These are phyloP conservation scores for Tephrocybe sp. DNA, from an alignment of 768 basidiomycete species.

Conservation along the genomic window DNA sequence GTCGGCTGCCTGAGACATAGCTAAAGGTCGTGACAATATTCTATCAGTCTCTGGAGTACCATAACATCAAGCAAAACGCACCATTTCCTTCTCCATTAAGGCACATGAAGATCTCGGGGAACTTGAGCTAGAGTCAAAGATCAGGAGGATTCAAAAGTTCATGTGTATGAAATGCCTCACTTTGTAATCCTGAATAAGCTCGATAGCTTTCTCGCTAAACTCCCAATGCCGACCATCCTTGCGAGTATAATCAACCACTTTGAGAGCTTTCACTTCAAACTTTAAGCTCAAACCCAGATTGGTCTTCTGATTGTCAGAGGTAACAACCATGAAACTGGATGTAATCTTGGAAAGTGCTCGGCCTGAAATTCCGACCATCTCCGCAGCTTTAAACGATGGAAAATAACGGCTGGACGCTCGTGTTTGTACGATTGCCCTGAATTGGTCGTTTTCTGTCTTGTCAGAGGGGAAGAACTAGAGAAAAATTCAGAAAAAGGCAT, in stretches of 20 bases:
- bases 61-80: constrained; percentile 28
- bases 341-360: constrained; percentile 88
- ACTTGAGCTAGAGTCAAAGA: constrained; percentile 49
- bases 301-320: constrained; percentile 70
- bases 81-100: constrained; percentile 76
- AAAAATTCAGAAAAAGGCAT: constrained; percentile 1
- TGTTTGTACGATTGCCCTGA: constrained; percentile 65
- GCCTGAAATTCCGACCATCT: constrained; percentile 69
- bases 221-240: constrained; percentile 90
- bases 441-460: constrained; percentile 71
- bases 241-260: constrained; percentile 89
- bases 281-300: constrained; percentile 95
- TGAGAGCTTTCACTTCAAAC: constrained; percentile 90
- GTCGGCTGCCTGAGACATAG: constrained; percentile 68
- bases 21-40: constrained; percentile 46
- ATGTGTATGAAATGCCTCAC: constrained; percentile 27
- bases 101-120: constrained; percentile 78
- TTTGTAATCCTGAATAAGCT: constrained; percentile 83
- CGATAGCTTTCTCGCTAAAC: constrained; percentile 83
- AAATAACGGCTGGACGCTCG: constrained; percentile 57
- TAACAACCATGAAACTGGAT: constrained; percentile 89
- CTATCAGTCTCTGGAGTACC: constrained; percentile 1
- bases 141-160: background rate
- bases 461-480: constrained; percentile 85
- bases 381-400: constrained; percentile 77